Base-by-base conservation (phyloP, 2,329 filamentous ascomycete species). In the Fusarium verticillioides region DNA sequence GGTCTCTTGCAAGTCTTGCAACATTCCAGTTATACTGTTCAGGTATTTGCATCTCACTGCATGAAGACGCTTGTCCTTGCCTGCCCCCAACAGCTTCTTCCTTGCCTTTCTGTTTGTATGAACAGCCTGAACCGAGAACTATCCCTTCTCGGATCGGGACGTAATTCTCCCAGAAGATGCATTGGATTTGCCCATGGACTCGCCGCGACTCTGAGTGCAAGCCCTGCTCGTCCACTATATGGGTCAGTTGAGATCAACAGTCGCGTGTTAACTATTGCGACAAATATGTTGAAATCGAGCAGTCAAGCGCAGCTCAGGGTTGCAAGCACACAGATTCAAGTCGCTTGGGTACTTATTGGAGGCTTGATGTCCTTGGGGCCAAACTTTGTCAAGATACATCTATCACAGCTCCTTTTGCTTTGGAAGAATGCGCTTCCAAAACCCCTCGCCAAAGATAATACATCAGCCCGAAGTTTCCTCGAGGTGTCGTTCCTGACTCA, bases 361-460 rank as follows among this genome's bases (percentile, higher is more conserved):
- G 96, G 97, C 1, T 85, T 99, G 61, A 98, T 98, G 96, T 95
- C 95, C 2, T 88, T 99, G 2, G 96, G 96, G 0, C 96, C 96
- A 8, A 98, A 97, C 81, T 99, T 99, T 81, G 96, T 98, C 82
- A 99, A 99, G 83, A 98, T 98, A 30, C 96, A 99, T 82, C 88
- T 99, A 12, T 96, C 95, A 5, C 96, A 99, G 79, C 87, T 99
- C 28, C 90, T 99, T 63, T 85, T 99, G 13, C 85, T 99, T 11
- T 99, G 96, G 96, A 97, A 97, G 82, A 99, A 98, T 81, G 96
- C 96, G 1, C 87, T 99, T 16, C 96, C 97, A 1, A 97, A 97
- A 78, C 96, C 97, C 10, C 83, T 98, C n/a, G 92, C 94, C 39
- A 97, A 95, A 81, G 96, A 98, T 75, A 97, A 96, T 75, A 94